Percentiles rank a stretch among this genome's conserved stretches.
Evolutionary conservation across 345 rosid species (phyloP).

Genomic region (Capsella bursapastoris): DNA sequence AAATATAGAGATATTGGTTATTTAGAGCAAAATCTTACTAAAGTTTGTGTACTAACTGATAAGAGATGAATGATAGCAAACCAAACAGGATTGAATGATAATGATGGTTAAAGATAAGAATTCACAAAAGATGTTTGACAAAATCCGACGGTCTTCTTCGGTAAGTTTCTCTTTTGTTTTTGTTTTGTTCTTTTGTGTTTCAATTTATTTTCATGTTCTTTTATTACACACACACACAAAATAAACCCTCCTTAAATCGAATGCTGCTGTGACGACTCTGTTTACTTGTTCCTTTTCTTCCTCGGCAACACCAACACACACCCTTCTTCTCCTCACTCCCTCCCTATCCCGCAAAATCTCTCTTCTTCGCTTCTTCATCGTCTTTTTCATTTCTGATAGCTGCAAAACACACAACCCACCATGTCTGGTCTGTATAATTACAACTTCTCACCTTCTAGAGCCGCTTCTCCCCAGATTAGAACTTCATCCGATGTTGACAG

Average conservation of each 20-base stretch:
- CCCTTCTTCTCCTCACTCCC: constrained; percentile 17
- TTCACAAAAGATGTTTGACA: neutral
- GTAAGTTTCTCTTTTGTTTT: constrained; percentile 6
- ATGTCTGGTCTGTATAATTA: constrained; percentile 98
- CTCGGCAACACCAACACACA: constrained; percentile 23
- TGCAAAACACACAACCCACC: constrained; percentile 14
- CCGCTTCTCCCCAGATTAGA: constrained; percentile 98
- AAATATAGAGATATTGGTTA: neutral
- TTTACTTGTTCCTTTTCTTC: neutral
- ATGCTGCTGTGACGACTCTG: constrained; percentile 26
- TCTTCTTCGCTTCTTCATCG: neutral
- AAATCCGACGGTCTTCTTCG: neutral
- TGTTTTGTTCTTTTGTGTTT: neutral
- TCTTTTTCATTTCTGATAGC: neutral
- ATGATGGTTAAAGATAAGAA: constrained; percentile 1
- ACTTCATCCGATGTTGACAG: constrained; percentile 86
- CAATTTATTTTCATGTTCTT: neutral
- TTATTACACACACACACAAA: neutral
- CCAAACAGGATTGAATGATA: neutral
- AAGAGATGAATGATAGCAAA: neutral
- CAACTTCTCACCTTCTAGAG: constrained; percentile 94
- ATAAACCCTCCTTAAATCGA: neutral
- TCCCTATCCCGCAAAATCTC: constrained; percentile 2
- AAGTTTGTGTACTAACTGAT: neutral
- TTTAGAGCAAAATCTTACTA: neutral